Evolutionary conservation across 2,329 filamentous ascomycete species (phyloP).

Genomic region (Ophiosphaerella korrae): DNA sequence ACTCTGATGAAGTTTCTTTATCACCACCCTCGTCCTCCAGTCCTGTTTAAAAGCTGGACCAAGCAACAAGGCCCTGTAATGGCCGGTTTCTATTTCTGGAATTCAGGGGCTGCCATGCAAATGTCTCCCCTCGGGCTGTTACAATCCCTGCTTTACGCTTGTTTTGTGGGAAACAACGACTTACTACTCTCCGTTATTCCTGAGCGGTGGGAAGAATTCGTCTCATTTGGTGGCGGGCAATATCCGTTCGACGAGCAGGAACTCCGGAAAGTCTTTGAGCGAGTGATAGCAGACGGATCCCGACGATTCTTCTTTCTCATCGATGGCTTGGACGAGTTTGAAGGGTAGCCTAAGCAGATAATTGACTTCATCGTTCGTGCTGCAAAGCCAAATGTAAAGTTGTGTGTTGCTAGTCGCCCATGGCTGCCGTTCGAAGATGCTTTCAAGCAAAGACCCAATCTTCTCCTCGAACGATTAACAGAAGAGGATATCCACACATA

Average conservation of each 20-base stretch:
- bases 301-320: slow-evolving; percentile 47
- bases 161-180: slow-evolving; percentile 2
- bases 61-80: slow-evolving; percentile 14
- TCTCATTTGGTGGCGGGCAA: background rate
- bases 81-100: slow-evolving; percentile 39
- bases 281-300: slow-evolving; percentile 55
- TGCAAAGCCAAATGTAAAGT: slow-evolving; percentile 16
- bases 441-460: slow-evolving; percentile 23
- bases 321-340: slow-evolving; percentile 13
- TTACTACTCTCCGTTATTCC: background rate
- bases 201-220: slow-evolving; percentile 1
- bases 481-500: slow-evolving; percentile 21
- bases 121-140: slow-evolving; percentile 3
- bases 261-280: slow-evolving; percentile 28
- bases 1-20: slow-evolving; percentile 49
- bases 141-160: slow-evolving; percentile 3
- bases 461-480: slow-evolving; percentile 30
- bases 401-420: slow-evolving; percentile 35
- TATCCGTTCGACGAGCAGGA: slow-evolving; percentile 11
- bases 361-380: background rate
- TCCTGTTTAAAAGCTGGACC: slow-evolving; percentile 41
- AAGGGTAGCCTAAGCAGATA: background rate
- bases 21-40: slow-evolving; percentile 2
- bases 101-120: slow-evolving; percentile 20
- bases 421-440: slow-evolving; percentile 33